A percentile compares a stretch with the other conserved stretches of the same genome.
These are phyloP conservation scores for Exobasidium cylindrosporum DNA, from an alignment of 1,284 basidiomycete species.

Conservation along the genomic window DNA sequence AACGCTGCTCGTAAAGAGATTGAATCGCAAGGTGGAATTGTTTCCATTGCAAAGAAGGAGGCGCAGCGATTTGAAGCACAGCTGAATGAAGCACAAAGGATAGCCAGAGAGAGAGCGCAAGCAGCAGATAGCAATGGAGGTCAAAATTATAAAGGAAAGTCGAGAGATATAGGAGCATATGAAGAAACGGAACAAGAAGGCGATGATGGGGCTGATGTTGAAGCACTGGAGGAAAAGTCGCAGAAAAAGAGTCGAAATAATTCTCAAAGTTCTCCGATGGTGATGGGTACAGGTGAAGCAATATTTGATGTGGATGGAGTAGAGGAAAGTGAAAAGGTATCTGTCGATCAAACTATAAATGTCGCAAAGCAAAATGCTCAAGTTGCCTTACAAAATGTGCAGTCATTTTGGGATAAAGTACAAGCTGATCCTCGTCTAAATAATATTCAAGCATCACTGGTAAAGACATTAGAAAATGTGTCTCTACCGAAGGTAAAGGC, in stretches of 20 bases:
- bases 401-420: conserved; percentile 7
- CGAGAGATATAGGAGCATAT: neutral
- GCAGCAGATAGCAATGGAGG: conserved; percentile 9
- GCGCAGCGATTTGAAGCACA: conserved; percentile 38
- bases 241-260: neutral
- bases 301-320: conserved; percentile 4
- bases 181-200: neutral
- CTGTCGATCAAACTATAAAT: neutral
- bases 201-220: conserved; percentile 1
- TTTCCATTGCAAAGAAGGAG: conserved; percentile 36
- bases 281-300: conserved; percentile 5
- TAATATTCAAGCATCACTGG: conserved; percentile 31
- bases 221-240: neutral
- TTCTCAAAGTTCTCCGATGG: neutral
- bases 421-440: conserved; percentile 13
- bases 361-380: conserved; percentile 3
- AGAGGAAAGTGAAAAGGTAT: too few species aligned
- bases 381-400: conserved; percentile 2
- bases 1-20: conserved; percentile 34
- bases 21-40: conserved; percentile 39
- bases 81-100: conserved; percentile 37
- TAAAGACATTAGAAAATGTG: conserved; percentile 14
- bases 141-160: neutral
- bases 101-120: conserved; percentile 29
- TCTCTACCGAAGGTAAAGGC: neutral